Percentiles rank a stretch among this genome's conserved stretches.
Evolutionary conservation across 2,329 filamentous ascomycete species (phyloP).

Genomic region (Neonectria neomacrospora): DNA sequence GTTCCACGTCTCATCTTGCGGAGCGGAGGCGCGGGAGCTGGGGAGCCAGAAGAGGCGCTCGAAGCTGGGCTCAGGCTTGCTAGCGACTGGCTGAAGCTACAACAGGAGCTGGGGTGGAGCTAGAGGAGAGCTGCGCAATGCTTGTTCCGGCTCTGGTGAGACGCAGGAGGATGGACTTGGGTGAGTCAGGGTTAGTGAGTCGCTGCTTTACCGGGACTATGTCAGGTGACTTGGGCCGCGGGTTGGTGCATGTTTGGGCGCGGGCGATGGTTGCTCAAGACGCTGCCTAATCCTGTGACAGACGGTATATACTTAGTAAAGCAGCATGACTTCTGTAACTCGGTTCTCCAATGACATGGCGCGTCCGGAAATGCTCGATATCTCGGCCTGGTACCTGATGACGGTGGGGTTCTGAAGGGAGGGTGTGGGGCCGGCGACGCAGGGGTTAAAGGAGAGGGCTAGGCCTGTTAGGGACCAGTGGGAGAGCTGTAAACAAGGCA

Average conservation of each 20-base stretch:
- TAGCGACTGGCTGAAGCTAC: slow-evolving; percentile 40
- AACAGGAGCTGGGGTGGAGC: slow-evolving; percentile 14
- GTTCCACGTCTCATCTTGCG: slow-evolving; percentile 36
- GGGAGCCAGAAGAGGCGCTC: slow-evolving; percentile 28
- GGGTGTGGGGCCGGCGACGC: slow-evolving; percentile 25
- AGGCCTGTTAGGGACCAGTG: slow-evolving; percentile 24
- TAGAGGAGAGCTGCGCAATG: slow-evolving; percentile 30
- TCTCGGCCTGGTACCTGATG: slow-evolving; percentile 24
- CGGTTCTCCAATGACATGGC: slow-evolving; percentile 14
- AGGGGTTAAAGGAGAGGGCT: slow-evolving; percentile 28
- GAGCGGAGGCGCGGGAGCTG: slow-evolving; percentile 22
- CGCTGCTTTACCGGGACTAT: slow-evolving; percentile 7
- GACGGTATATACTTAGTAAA: no score
- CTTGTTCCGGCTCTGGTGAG: slow-evolving; percentile 38
- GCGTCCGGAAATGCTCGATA: neutral
- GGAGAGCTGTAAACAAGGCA: slow-evolving; percentile 41
- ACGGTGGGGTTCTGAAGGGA: slow-evolving; percentile 18
- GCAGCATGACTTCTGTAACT: slow-evolving; percentile 11
- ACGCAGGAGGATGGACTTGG: slow-evolving; percentile 32
- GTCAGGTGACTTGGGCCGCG: neutral
- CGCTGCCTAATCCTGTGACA: neutral
- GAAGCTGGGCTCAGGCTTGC: slow-evolving; percentile 25
- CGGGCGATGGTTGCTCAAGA: neutral
- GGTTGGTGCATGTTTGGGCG: neutral
- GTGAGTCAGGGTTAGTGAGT: neutral